Evolutionary conservation across 179 eudicot genomes (phyloP), one percentile per base, ranked within the genome.

Genomic region (Silene noctiflora): DNA sequence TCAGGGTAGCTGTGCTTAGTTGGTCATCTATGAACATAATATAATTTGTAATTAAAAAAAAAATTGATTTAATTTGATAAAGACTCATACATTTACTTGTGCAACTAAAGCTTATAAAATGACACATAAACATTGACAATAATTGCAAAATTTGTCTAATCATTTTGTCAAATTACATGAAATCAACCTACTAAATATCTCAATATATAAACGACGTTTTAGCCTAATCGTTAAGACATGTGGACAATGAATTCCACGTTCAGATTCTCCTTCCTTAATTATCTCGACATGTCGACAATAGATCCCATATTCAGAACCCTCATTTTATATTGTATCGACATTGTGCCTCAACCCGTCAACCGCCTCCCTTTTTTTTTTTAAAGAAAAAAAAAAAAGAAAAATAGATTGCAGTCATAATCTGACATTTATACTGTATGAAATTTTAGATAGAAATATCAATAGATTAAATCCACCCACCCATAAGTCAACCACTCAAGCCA

Each of bases 1-100:
- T 29, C 51, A 62, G 51, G 46, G 59, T 53, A 73, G 83, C 83
- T 81, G 84, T 78, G 75, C 2, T 62, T 67, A 67, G 81, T 75
- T 81, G 78, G 75, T 77, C 60, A 14, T 59, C 48, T 62, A 77
- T 74, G 33, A 29, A 53, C 51, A 11, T 44, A 4, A 12, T 25
- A 14, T 46, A 71, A 71, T 51, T 71, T 53, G 5, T 51, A 5
- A 48, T 71, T 22, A 24, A 44, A 74, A 63, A 0, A 55, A 42
- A n/a, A n/a, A n/a, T n/a, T n/a, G n/a, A n/a, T n/a, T 42, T 56
- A 33, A 71, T 61, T 20, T 65, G 65, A 64, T 25, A 48, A 14
- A 51, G 60, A 71, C 62, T 14, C 12, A 16, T 53, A 53, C 62
- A 69, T 5, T 71, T 71, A 71, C 74, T 53, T 71, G 74, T 24